phyloP scores from a whole-genome alignment of 2,329 filamentous ascomycete species.

The Colletotrichum cereale region DNA sequence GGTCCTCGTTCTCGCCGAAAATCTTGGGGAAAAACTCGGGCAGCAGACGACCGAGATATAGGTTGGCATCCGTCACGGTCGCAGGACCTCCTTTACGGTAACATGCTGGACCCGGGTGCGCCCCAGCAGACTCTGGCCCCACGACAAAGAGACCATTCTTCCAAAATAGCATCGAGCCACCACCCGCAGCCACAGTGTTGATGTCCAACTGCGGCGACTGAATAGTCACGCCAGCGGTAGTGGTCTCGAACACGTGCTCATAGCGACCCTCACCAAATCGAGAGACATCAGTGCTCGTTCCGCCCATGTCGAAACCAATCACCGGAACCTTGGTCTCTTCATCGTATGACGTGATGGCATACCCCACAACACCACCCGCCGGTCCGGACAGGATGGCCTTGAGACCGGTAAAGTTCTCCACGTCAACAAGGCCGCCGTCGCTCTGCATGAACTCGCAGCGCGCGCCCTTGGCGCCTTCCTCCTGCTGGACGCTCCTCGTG shows the following conservation, averaged over 20 bases:
- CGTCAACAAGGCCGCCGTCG: constrained; percentile 80
- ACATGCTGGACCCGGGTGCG: constrained; percentile 90
- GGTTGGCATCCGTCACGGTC: constrained; percentile 93
- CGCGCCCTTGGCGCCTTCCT: constrained; percentile 74
- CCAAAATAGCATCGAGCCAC: constrained; percentile 87
- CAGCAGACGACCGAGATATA: constrained; percentile 85
- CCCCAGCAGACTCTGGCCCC: constrained; percentile 88
- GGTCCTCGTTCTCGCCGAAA: constrained; percentile 89
- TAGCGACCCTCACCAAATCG: constrained; percentile 87
- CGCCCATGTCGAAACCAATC: constrained; percentile 97
- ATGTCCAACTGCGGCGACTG: constrained; percentile 94
- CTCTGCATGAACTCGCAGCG: constrained; percentile 97
- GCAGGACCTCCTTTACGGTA: constrained; percentile 91
- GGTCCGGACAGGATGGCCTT: constrained; percentile 90
- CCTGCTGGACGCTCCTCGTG: constrained; percentile 77
- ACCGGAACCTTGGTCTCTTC: constrained; percentile 84
- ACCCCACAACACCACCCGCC: constrained; percentile 93
- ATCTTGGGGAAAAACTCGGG: constrained; percentile 97
- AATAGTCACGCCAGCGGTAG: constrained; percentile 92
- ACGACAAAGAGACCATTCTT: constrained; percentile 91
- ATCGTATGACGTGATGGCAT: constrained; percentile 92
- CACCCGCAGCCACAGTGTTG: constrained; percentile 93
- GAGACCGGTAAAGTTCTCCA: constrained; percentile 85
- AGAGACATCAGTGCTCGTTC: constrained; percentile 92
- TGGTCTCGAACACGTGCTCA: constrained; percentile 95